Base-by-base conservation (phyloP, 352 stramenopile genomes). In the Peronospora farinosa region DNA sequence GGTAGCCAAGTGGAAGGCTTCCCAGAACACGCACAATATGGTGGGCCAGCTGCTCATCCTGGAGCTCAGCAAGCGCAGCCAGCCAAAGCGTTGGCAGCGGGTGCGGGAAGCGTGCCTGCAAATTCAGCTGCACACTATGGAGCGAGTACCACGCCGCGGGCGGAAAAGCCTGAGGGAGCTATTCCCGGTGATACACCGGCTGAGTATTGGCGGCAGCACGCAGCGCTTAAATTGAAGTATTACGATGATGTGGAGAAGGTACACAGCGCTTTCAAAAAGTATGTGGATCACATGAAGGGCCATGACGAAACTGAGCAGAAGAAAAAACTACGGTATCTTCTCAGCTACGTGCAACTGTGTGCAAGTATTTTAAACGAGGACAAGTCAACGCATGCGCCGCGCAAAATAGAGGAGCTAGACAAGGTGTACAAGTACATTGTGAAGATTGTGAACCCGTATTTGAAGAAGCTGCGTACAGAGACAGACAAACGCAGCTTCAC, bases 361-460 rank as follows among this genome's bases (percentile, higher is more conserved):
- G 80, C 76, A 13, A 87, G 60, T 28, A 79, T 92, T 37, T 37
- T 92, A 53, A 87, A 74, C 35, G 80, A 92, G 51, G 76, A 92
- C 63, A 80, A 84, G 57, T 56, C 74, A 17, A 84, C 78, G 31
- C 65, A 86, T 37, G 65, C 69, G 31, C 72, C 80, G 13, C 80
- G 80, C n/a, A 84, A 85, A 54, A 66, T 92, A 10, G 78, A 89
- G 23, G 80, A 92, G 58, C 67, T 92, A 21, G 80, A 89, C 64
- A 92, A 88, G 65, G 80, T 92, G 39, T 89, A 87, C 70, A 92
- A 92, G 70, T 92, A 92, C 72, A 88, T 92, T 49, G 74, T 92
- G 27, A 88, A 88, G 51, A 92, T 92, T 45, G 80, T 92, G 41
- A 86, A 88, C 46, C 80, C 80, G 56, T 92, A 89, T 52, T 54